Percentiles rank a stretch among this genome's conserved stretches.
phyloP scores from a whole-genome alignment of 2,329 filamentous ascomycete genomes.

The Myriangium duriaei region DNA sequence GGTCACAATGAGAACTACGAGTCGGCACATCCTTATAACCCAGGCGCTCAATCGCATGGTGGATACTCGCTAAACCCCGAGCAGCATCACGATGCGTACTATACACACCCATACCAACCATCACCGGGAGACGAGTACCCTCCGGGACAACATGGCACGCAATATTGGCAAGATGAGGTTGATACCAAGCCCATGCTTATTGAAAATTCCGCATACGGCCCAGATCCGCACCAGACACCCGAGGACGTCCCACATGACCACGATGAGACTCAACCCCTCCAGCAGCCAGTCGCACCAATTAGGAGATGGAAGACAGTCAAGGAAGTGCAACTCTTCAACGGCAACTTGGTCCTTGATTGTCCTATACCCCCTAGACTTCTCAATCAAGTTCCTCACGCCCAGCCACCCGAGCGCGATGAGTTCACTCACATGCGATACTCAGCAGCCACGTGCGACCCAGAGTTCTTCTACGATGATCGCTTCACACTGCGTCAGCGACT shows the following conservation, averaged over 20 bases:
- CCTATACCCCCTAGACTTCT: slow-evolving; percentile 82
- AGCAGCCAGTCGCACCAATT: slow-evolving; percentile 49
- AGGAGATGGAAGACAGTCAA: slow-evolving; percentile 97
- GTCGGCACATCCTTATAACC: slow-evolving; percentile 28
- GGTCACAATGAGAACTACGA: slow-evolving; percentile 51
- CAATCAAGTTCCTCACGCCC: slow-evolving; percentile 74
- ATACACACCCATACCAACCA: slow-evolving; percentile 69
- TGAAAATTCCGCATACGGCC: slow-evolving; percentile 48
- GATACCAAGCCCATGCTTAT: slow-evolving; percentile 67
- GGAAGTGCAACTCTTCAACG: slow-evolving; percentile 91
- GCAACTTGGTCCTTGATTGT: slow-evolving; percentile 93
- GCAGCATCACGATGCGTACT: slow-evolving; percentile 78
- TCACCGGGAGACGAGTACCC: slow-evolving; percentile 13
- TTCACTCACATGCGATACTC: slow-evolving; percentile 87
- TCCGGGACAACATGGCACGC: slow-evolving; percentile 13
- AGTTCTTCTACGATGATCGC: slow-evolving; percentile 74
- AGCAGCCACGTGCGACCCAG: slow-evolving; percentile 85
- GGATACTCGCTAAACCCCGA: slow-evolving; percentile 65
- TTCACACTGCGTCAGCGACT: slow-evolving; percentile 86
- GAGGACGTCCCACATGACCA: slow-evolving; percentile 20
- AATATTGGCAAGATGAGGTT: slow-evolving; percentile 53
- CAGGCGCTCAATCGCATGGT: slow-evolving; percentile 40
- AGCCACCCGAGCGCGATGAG: slow-evolving; percentile 71
- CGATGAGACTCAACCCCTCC: slow-evolving; percentile 34
- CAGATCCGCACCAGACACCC: slow-evolving; percentile 38